Evolutionary conservation across 768 basidiomycete genomes (phyloP).

Genomic region (Tylopilus sp.): DNA sequence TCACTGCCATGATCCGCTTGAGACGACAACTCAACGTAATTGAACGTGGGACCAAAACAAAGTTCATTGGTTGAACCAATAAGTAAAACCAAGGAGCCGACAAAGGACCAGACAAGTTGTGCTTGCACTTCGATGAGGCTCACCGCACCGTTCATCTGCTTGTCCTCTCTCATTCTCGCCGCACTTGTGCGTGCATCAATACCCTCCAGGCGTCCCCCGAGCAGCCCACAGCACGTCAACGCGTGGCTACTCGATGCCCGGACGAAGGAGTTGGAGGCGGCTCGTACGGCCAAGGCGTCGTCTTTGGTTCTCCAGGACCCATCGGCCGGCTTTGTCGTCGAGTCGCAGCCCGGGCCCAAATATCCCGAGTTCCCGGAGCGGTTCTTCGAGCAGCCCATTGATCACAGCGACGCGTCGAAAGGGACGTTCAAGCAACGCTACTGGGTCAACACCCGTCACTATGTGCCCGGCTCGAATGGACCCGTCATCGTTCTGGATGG

Average conservation of each 20-base stretch:
- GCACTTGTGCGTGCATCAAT: constrained; percentile 8
- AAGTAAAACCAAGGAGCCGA: background rate
- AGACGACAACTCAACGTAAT: background rate
- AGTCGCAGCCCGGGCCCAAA: constrained; percentile 3
- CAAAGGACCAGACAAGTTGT: background rate
- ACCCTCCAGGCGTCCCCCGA: constrained; percentile 11
- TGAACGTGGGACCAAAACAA: background rate
- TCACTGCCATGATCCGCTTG: no score
- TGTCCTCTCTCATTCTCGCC: constrained; percentile 9
- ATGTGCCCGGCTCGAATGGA: constrained; percentile 62
- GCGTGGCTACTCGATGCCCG: constrained; percentile 50
- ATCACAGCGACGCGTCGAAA: constrained; percentile 62
- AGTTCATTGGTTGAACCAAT: background rate
- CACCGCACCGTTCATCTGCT: constrained; percentile 8
- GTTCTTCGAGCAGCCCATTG: constrained; percentile 82
- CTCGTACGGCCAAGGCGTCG: constrained; percentile 8
- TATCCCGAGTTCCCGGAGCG: constrained; percentile 48
- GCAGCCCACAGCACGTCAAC: constrained; percentile 62
- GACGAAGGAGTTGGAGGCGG: constrained; percentile 14
- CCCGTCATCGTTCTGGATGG: constrained; percentile 92
- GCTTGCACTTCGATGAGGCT: constrained; percentile 17
- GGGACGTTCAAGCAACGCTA: constrained; percentile 84
- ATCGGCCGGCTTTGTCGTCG: constrained; percentile 10
- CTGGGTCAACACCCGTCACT: constrained; percentile 87
- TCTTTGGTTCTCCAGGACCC: constrained; percentile 24